Evolutionary conservation across 768 basidiomycete genomes (phyloP), one percentile per base, ranked within the genome.

Genomic region (Amanita muscaria): DNA sequence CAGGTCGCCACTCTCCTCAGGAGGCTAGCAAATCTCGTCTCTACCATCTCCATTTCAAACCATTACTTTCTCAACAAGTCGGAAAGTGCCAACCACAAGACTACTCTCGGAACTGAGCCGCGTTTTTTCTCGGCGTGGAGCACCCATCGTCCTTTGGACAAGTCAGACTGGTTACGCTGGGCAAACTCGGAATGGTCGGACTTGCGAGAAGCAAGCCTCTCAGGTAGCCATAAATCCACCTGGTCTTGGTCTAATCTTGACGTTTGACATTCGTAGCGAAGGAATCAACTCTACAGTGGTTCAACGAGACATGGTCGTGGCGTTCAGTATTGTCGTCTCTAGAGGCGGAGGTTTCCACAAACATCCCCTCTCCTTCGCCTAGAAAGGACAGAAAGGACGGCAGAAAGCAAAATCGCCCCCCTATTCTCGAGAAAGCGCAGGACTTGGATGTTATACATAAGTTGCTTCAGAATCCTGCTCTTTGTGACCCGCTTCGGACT

Each of bases 401-500:
- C 31, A 42, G 42, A 23, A 52, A 25, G 51, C 52, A 32, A 42
- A 42, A 50, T 35, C 49, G 47, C 18, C 54, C 47, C 33, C 47
- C 52, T 18, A 22, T 41, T 27, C 34, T 25, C 33, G 36, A 32
- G 40, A 47, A 40, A 14, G 43, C 43, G 45, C 40, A 46, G 56
- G 35, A 57, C 18, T 58, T 59, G 23, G 83, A 80, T 52, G 65
- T 60, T 11, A 80, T 88, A 4, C 84, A 85, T 59, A 71, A 71
- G 42, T 65, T 97, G 3, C 77, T 96, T 54, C 66, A 68, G 37
- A 79, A 88, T 53, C 89, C 93, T 3, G 71, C 78, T 0, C 69
- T 98, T 22, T 85, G 76, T 52, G 77, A 92, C 50, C 89, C 88
- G 1, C 52, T 84, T 3, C 74, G 88, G 51, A 73, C 72, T 4